Percentiles rank a stretch among this genome's conserved stretches.
Conservation (phyloP, 192 early-diverging fungal species). For the Mortierella antarctica region DNA sequence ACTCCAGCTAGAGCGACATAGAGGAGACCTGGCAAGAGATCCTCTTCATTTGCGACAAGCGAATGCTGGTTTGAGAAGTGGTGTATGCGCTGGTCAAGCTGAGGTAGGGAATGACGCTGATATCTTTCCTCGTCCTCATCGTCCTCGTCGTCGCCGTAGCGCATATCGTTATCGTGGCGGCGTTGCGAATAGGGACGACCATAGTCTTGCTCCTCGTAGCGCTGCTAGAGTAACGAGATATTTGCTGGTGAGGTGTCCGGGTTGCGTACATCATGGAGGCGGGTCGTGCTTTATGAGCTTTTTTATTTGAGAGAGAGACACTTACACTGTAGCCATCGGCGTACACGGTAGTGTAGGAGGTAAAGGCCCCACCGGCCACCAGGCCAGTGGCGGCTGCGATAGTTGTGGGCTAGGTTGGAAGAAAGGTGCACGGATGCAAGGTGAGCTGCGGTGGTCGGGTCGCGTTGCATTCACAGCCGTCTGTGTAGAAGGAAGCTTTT, state of each 20-base stretch:
- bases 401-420: slow-evolving; percentile 32
- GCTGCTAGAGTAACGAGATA: background rate
- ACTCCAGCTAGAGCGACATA: slow-evolving; percentile 42
- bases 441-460: background rate
- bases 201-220: slow-evolving; percentile 6
- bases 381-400: slow-evolving; percentile 31
- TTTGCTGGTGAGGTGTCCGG: background rate
- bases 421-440: background rate
- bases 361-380: slow-evolving; percentile 28
- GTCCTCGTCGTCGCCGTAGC: background rate
- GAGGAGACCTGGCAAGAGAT: slow-evolving; percentile 40
- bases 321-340: slow-evolving; percentile 37
- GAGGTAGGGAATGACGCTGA: background rate
- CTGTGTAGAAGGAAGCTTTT: background rate
- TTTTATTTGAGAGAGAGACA: background rate
- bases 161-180: background rate
- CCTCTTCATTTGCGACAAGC: slow-evolving; percentile 26
- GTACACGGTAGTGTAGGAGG: slow-evolving; percentile 36
- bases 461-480: too few species aligned
- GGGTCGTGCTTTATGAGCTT: too few species aligned
- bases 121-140: background rate
- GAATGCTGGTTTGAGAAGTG: slow-evolving; percentile 16
- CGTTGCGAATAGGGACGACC: slow-evolving; percentile 2
- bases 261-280: background rate
- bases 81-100: background rate